Evolutionary conservation across 2,329 filamentous ascomycete species (phyloP).

Genomic region (Pseudogymnoascus sp.): DNA sequence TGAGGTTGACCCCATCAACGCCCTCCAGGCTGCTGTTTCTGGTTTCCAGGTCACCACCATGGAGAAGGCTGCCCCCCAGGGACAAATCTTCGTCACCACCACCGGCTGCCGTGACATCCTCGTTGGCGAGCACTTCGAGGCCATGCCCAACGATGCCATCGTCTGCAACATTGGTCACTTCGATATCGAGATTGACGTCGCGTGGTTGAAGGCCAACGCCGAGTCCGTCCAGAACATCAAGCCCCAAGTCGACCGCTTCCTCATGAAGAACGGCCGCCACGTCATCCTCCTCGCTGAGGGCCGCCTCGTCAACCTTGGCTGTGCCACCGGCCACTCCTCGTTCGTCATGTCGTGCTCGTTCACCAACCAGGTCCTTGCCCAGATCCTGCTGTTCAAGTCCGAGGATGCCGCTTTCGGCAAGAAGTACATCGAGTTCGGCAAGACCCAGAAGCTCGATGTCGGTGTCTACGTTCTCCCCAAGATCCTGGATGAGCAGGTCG

Average conservation of each 20-base stretch:
- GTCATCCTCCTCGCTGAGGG: slow-evolving; percentile 98
- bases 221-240: slow-evolving; percentile 96
- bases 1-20: slow-evolving; percentile 98
- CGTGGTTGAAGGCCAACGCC: slow-evolving; percentile 97
- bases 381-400: slow-evolving; percentile 97
- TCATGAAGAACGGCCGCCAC: slow-evolving; percentile 88
- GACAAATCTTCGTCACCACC: slow-evolving; percentile 99
- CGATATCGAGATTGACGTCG: slow-evolving; percentile 99
- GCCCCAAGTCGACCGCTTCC: slow-evolving; percentile 98
- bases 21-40: slow-evolving; percentile 95
- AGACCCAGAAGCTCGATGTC: slow-evolving; percentile 80
- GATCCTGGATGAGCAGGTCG: slow-evolving; percentile 98
- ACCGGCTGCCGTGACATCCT: slow-evolving; percentile 99
- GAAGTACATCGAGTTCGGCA: slow-evolving; percentile 96
- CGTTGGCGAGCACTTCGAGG: slow-evolving; percentile 83
- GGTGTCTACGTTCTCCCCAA: slow-evolving; percentile 97
- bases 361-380: slow-evolving; percentile 99
- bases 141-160: slow-evolving; percentile 95
- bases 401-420: slow-evolving; percentile 78
- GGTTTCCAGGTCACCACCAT: slow-evolving; percentile 96
- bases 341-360: slow-evolving; percentile 99
- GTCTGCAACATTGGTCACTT: slow-evolving; percentile 99
- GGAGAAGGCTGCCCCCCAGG: slow-evolving; percentile 83
- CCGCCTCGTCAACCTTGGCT: slow-evolving; percentile 98
- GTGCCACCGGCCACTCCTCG: slow-evolving; percentile 96